phyloP scores from a whole-genome alignment of 1,284 basidiomycete genomes.

The Leccinum colubrinum region DNA sequence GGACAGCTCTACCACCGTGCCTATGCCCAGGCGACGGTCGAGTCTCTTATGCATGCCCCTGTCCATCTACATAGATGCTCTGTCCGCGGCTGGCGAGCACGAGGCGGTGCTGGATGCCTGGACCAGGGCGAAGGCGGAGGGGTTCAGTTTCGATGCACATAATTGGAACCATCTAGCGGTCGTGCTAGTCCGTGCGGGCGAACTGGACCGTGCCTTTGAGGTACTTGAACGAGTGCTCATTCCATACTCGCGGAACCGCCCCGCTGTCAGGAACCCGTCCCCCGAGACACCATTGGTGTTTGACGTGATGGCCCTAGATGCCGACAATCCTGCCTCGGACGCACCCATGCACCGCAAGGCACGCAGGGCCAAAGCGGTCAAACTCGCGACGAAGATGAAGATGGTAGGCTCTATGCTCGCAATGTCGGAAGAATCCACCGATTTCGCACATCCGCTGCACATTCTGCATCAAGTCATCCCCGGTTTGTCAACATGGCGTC shows the following conservation, averaged over 20 bases:
- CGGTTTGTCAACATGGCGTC: conserved; percentile 62
- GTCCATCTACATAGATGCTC: conserved; percentile 80
- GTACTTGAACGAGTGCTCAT: conserved; percentile 81
- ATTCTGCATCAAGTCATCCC: conserved; percentile 62
- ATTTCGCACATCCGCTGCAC: conserved; percentile 57
- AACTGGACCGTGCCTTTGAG: conserved; percentile 80
- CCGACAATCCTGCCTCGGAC: conserved; percentile 28
- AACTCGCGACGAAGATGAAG: conserved; percentile 15
- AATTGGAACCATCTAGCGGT: conserved; percentile 91
- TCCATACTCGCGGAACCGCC: conserved; percentile 48
- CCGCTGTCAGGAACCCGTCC: conserved; percentile 32
- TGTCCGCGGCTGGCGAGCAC: conserved; percentile 68
- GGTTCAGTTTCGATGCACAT: conserved; percentile 84
- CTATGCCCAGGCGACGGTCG: conserved; percentile 35
- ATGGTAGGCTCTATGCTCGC: conserved; percentile 16
- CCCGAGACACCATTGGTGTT: conserved; percentile 50
- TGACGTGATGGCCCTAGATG: conserved; percentile 21
- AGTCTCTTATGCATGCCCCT: conserved; percentile 77
- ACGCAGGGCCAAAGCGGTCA: conserved; percentile 26
- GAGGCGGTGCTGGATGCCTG: conserved; percentile 67
- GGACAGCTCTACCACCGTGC: conserved; percentile 13
- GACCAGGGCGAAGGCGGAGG: conserved; percentile 60
- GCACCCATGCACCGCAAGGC: conserved; percentile 30
- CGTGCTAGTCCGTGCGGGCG: conserved; percentile 77
- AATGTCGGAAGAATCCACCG: conserved; percentile 26